Evolutionary conservation across 495 filamentous ascomycete species (phyloP).

Genomic region (Penicillium ochrochloron): DNA sequence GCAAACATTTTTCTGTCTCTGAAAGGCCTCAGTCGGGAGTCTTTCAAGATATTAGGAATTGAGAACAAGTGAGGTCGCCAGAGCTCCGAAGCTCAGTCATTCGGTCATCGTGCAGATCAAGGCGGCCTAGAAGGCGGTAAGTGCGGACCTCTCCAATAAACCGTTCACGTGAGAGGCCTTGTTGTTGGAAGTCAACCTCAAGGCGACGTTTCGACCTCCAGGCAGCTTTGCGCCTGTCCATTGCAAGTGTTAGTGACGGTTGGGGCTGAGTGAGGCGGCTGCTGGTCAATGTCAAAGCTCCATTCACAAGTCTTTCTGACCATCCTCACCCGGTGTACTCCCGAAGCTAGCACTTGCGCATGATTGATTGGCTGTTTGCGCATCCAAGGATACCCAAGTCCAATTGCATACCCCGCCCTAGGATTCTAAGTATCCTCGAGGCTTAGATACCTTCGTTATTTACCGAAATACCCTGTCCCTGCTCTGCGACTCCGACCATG

Average conservation of each 20-base stretch:
- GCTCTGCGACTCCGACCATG: conserved; percentile 29
- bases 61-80: neutral
- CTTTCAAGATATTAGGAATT: neutral
- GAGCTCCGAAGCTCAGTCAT: conserved; percentile 15
- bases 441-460: conserved; percentile 6
- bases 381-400: conserved; percentile 17
- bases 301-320: conserved; percentile 3
- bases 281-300: neutral
- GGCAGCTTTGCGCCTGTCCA: conserved; percentile 19
- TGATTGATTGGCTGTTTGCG: conserved; percentile 9
- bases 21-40: neutral
- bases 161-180: conserved; percentile 8
- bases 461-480: neutral
- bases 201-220: neutral
- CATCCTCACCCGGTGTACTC: neutral
- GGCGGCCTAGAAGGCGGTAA: conserved; percentile 29
- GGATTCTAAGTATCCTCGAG: neutral
- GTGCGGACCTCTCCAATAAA: neutral
- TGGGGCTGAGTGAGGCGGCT: conserved; percentile 14
- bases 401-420: conserved; percentile 12
- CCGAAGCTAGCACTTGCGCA: neutral
- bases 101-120: conserved; percentile 21
- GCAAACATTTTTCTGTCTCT: conserved; percentile 35
- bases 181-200: conserved; percentile 5
- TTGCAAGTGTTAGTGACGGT: conserved; percentile 17